Conservation (phyloP, 225 moss, liverwort and hornwort genomes). For the Straminergon stramineum region DNA sequence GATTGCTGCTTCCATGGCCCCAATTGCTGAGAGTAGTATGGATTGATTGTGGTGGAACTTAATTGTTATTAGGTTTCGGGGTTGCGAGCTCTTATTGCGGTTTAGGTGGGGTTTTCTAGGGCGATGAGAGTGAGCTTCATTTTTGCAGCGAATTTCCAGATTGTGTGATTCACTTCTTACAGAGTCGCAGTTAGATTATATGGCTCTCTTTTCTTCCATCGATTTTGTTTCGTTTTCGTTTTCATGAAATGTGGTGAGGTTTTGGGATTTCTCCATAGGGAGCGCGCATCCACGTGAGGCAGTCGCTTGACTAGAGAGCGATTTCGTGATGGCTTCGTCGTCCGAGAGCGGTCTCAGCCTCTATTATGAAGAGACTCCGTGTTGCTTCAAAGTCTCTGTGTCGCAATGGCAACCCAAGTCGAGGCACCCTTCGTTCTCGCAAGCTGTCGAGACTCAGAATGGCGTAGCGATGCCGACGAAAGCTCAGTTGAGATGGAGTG, state of each 20-base stretch:
- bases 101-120: neutral
- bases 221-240: neutral
- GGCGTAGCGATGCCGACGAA: neutral
- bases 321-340: constrained; percentile 4
- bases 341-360: constrained; percentile 2
- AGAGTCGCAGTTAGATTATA: neutral
- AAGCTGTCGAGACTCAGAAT: constrained; percentile 4
- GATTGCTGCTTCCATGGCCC: neutral
- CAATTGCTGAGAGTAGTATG: neutral
- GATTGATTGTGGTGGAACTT: neutral
- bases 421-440: constrained; percentile 10
- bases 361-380: constrained; percentile 9
- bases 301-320: neutral
- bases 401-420: neutral
- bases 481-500: constrained; percentile 12
- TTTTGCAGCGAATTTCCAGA: neutral
- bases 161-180: neutral
- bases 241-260: neutral
- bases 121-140: neutral
- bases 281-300: neutral
- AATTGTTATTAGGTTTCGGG: neutral
- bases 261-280: neutral
- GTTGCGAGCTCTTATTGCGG: neutral
- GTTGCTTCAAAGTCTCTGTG: neutral
- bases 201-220: neutral